Evolutionary conservation across 1,284 basidiomycete genomes (phyloP).

Genomic region (Mrakiaceae sp.): DNA sequence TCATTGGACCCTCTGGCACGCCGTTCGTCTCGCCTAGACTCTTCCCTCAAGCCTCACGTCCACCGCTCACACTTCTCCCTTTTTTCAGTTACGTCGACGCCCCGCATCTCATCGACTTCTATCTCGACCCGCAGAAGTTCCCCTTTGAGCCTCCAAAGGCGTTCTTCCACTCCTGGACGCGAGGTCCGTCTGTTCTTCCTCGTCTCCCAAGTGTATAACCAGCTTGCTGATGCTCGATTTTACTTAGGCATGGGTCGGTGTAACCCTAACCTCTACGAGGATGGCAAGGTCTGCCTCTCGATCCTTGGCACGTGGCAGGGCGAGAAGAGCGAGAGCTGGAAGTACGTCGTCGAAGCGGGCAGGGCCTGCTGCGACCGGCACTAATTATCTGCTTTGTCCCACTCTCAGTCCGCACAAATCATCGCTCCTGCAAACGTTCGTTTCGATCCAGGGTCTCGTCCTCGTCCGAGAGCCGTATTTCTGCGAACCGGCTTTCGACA

Average conservation of each 20-base stretch:
- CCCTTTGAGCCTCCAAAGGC: constrained; percentile 77
- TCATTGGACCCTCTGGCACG: constrained; percentile 85
- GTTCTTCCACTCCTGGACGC: constrained; percentile 83
- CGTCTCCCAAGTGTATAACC: neutral
- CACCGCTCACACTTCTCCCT: constrained; percentile 4
- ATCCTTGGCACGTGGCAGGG: constrained; percentile 87
- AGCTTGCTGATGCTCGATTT: neutral
- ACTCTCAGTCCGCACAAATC: constrained; percentile 50
- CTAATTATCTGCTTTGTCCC: constrained; percentile 10
- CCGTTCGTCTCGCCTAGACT: constrained; percentile 37
- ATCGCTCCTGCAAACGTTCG: constrained; percentile 78
- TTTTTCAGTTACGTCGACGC: constrained; percentile 61
- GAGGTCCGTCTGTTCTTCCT: constrained; percentile 2
- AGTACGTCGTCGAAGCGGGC: constrained; percentile 20
- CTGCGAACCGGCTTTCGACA: constrained; percentile 76
- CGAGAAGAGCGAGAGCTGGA: constrained; percentile 76
- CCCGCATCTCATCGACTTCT: constrained; percentile 90
- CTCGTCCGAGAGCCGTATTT: constrained; percentile 89
- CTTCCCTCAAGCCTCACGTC: neutral
- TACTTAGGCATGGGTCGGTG: constrained; percentile 30
- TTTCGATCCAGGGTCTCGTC: constrained; percentile 87
- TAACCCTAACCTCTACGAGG: constrained; percentile 70
- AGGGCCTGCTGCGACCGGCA: neutral
- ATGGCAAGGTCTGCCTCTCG: constrained; percentile 87
- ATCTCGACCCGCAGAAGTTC: constrained; percentile 68